Evolutionary conservation across 495 filamentous ascomycete genomes (phyloP), one percentile per base, ranked within the genome.

Genomic region (Talaromyces ruber): DNA sequence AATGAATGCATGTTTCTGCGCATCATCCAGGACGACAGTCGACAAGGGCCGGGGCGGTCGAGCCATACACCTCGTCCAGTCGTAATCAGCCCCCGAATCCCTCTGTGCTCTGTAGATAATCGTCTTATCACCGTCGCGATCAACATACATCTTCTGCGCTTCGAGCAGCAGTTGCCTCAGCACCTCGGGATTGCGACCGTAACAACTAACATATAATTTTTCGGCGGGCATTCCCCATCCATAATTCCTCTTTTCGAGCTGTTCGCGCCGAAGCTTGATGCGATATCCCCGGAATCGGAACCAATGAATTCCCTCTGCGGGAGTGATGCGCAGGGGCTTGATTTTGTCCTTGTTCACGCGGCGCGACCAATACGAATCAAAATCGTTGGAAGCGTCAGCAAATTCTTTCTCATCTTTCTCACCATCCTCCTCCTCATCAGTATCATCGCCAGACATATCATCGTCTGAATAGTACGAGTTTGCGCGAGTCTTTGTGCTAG

Each of bases 21-120:
- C 69, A 25, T 82, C 78, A 63, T 96, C 93, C 16, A 97, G 76
- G 2, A 94, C 86, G 0, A 97, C 93, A 0, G 93, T 96, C 3
- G 83, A 81, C 76, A 97, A 85, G 2, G 93, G 88, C 25, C 92
- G 77, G 0, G 88, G 86, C 0, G 88, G 84, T n/a, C 90, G 73
- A 37, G 83, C 81, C 61, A 88, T 86, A 24, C 87, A 86, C 62
- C 83, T 80, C 25, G 76, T 67, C 90, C 90, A 94, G 62, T 69
- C 72, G 63, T 76, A 74, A 1, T 79, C 68, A 2, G 70, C 70
- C 2, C 74, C 68, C 14, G 53, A 47, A 30, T 63, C 59, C 29
- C 68, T 63, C 54, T 72, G 68, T 9, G 82, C 86, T 21, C 86
- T 83, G 64, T 89, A 88, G 64, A 88, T 89, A 22, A 88, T 72